These are phyloP conservation scores for Rosa hybrid DNA, from an alignment of 331 rosid species.

Conservation along the genomic window DNA sequence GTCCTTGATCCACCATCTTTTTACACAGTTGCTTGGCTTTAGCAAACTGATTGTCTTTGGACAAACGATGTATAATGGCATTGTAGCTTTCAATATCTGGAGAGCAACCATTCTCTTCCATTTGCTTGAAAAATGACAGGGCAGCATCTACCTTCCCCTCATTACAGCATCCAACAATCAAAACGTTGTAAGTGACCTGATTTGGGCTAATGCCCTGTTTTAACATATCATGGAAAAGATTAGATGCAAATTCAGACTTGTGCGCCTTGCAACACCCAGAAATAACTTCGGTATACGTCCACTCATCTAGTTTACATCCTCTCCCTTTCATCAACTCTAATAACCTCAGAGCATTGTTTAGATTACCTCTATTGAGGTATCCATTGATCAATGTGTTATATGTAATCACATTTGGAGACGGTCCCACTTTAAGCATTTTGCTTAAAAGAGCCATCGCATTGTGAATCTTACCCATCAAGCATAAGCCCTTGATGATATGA, in stretches of 20 bases:
- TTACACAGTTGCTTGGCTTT: slow-evolving; percentile 29
- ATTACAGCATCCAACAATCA: slow-evolving; percentile 38
- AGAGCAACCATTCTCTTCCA: slow-evolving; percentile 36
- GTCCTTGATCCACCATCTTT: slow-evolving; percentile 36
- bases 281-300: slow-evolving; percentile 43
- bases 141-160: slow-evolving; percentile 35
- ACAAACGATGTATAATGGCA: slow-evolving; percentile 40
- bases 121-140: slow-evolving; percentile 28
- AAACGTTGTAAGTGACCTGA: slow-evolving; percentile 39
- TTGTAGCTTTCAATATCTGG: slow-evolving; percentile 41
- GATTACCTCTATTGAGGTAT: slow-evolving; percentile 26
- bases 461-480: slow-evolving; percentile 28
- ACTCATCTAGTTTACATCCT: slow-evolving; percentile 38
- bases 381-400: slow-evolving; percentile 39
- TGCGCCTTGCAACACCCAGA: slow-evolving; percentile 34
- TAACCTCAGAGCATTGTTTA: slow-evolving; percentile 40
- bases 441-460: slow-evolving; percentile 42
- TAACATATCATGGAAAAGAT: slow-evolving; percentile 38
- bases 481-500: slow-evolving; percentile 38
- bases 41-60: slow-evolving; percentile 27
- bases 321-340: slow-evolving; percentile 42
- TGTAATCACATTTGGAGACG: slow-evolving; percentile 36
- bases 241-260: slow-evolving; percentile 26
- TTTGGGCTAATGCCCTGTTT: slow-evolving; percentile 36
- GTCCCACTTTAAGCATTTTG: slow-evolving; percentile 44